Conservation (phyloP, 495 filamentous ascomycete genomes). For the Hypoxylon lienhwacheense region DNA sequence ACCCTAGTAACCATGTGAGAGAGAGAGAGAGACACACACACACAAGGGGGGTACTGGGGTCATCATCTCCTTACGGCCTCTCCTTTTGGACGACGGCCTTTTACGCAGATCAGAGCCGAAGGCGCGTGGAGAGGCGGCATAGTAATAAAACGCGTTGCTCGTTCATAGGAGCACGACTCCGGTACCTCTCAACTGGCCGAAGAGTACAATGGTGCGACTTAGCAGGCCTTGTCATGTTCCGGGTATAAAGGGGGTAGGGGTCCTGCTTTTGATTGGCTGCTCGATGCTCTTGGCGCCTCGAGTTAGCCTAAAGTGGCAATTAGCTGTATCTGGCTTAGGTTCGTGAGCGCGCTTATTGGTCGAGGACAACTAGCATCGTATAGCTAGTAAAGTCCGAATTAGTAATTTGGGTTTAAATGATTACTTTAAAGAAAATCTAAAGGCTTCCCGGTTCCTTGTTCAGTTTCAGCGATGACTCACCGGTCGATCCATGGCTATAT, state of each 20-base stretch:
- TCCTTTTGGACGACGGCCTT: too few relatives aligned
- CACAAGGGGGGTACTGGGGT: too few relatives aligned
- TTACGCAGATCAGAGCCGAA: too few relatives aligned
- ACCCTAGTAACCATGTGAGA: too few relatives aligned
- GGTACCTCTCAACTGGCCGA: too few relatives aligned
- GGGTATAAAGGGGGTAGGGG: background rate
- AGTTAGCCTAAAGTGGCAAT: constrained; percentile 27
- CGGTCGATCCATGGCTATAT: constrained; percentile 18
- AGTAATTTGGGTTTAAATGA: too few relatives aligned
- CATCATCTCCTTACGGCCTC: too few relatives aligned
- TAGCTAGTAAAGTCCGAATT: constrained; percentile 1
- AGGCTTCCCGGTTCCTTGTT: constrained; percentile 3
- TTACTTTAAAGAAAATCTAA: background rate
- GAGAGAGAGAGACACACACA: too few relatives aligned
- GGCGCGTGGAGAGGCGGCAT: too few relatives aligned
- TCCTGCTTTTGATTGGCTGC: constrained; percentile 3
- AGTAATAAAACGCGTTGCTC: too few relatives aligned
- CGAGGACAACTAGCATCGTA: constrained; percentile 2
- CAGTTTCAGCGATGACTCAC: constrained; percentile 37
- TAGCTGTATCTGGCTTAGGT: constrained; percentile 8
- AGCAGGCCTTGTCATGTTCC: background rate
- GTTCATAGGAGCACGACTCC: too few relatives aligned
- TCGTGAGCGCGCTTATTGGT: constrained; percentile 1
- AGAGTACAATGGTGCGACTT: too few relatives aligned
- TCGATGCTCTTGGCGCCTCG: constrained; percentile 5